phyloP scores from a whole-genome alignment of 306 rosid genomes.

The Fragaria iinumae region DNA sequence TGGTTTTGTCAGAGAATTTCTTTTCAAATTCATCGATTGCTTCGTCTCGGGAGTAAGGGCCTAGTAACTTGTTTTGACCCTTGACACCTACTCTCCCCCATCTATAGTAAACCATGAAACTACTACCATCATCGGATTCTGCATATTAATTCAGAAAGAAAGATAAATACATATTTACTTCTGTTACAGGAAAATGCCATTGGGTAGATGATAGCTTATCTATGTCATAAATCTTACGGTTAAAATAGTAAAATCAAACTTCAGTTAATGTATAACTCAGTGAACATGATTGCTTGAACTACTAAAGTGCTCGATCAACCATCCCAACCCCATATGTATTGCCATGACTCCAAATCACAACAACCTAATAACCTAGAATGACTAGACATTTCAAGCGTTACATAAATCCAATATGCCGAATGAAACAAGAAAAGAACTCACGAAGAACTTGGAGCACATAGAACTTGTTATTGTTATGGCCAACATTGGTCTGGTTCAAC shows the following conservation, averaged over 20 bases:
- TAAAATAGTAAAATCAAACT: not conserved
- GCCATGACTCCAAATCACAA: not conserved
- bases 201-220: slow-evolving; percentile 5
- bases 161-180: not conserved
- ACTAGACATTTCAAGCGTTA: not conserved
- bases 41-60: slow-evolving; percentile 53
- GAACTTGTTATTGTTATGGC: slow-evolving; percentile 83
- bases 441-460: slow-evolving; percentile 86
- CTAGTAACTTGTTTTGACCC: slow-evolving; percentile 74
- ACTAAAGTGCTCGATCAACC: not conserved
- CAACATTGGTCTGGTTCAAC: slow-evolving; percentile 87
- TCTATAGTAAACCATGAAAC: slow-evolving; percentile 75
- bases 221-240: not conserved
- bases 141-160: slow-evolving; percentile 25
- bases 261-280: not conserved
- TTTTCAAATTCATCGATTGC: slow-evolving; percentile 65
- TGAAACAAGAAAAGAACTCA: slow-evolving; percentile 19
- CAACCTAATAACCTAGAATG: not conserved
- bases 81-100: slow-evolving; percentile 97
- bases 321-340: not conserved
- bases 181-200: not conserved
- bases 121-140: slow-evolving; percentile 80
- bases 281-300: not conserved
- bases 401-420: not conserved
- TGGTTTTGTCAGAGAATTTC: slow-evolving; percentile 74